phyloP scores from a whole-genome alignment of 202 grass and related monocot genomes.

The Bolboschoenoplectus hybrid region DNA sequence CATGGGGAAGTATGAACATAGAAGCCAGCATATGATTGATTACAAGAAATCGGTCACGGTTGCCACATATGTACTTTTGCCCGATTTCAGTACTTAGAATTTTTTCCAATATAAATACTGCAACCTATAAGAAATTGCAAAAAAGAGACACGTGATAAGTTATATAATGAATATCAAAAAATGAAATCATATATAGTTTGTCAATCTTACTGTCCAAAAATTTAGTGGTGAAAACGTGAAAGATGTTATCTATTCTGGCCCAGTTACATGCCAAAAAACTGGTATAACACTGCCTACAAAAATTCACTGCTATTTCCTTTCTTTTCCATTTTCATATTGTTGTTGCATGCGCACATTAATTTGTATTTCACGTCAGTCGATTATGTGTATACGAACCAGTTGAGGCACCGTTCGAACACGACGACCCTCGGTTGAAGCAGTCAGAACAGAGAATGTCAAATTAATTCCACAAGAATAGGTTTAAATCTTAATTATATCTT shows the following conservation, averaged over 20 bases:
- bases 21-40: slow-evolving; percentile 25
- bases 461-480: not conserved
- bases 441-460: slow-evolving; percentile 17
- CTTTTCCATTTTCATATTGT: not conserved
- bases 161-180: not conserved
- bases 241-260: not conserved
- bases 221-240: not conserved
- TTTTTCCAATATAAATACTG: slow-evolving; percentile 29
- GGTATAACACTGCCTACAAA: not conserved
- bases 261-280: not conserved
- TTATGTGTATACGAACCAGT: not conserved
- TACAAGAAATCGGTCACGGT: not conserved
- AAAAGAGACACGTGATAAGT: not conserved
- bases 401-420: not conserved
- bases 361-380: not conserved
- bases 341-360: slow-evolving; percentile 5
- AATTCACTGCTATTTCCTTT: not conserved
- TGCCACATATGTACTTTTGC: not conserved
- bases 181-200: not conserved
- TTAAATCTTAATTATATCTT: slow-evolving; percentile 11
- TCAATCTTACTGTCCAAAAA: not conserved
- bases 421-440: not conserved
- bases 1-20: not conserved
- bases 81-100: slow-evolving; percentile 35
- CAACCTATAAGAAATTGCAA: slow-evolving; percentile 20